These are phyloP conservation scores for Juncus inflexus DNA, from an alignment of 176 grass and related monocot species.

Conservation along the genomic window DNA sequence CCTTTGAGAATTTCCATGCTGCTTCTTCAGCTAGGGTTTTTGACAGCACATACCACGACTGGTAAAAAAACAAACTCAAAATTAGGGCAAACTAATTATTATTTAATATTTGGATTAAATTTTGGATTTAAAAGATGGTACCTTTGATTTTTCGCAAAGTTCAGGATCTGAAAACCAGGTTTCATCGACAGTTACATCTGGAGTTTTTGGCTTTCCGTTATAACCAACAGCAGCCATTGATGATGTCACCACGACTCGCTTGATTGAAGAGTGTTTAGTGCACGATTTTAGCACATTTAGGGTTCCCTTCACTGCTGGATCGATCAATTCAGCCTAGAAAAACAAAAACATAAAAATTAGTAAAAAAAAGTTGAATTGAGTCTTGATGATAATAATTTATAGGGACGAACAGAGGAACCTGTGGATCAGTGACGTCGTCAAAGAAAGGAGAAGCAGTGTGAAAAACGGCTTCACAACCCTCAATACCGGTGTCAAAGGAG, in stretches of 20 bases:
- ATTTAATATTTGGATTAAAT: neutral
- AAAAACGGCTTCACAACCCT: slow-evolving; percentile 35
- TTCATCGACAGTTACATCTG: slow-evolving; percentile 31
- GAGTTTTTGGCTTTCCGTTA: slow-evolving; percentile 14
- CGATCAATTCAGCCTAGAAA: slow-evolving; percentile 26
- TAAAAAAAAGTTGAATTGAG: neutral
- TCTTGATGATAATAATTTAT: neutral
- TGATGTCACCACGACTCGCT: slow-evolving; percentile 35
- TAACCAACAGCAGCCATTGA: slow-evolving; percentile 29
- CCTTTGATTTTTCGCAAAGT: slow-evolving; percentile 18
- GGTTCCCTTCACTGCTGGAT: slow-evolving; percentile 34
- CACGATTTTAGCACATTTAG: slow-evolving; percentile 39
- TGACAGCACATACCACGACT: slow-evolving; percentile 33
- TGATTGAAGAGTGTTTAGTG: slow-evolving; percentile 28
- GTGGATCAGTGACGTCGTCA: slow-evolving; percentile 14
- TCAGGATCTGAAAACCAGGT: slow-evolving; percentile 32
- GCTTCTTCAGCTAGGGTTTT: slow-evolving; percentile 34
- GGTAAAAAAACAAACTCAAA: slow-evolving; percentile 7
- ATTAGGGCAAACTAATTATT: neutral
- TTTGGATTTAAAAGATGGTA: neutral
- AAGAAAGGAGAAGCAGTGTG: slow-evolving; percentile 33
- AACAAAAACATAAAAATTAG: neutral
- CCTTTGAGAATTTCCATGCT: slow-evolving; percentile 35
- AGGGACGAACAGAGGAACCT: slow-evolving; percentile 9
- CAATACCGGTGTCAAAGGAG: slow-evolving; percentile 24